Evolutionary conservation across 352 stramenopile species (phyloP).

Genomic region (Phytophthora fragariaefolia): DNA sequence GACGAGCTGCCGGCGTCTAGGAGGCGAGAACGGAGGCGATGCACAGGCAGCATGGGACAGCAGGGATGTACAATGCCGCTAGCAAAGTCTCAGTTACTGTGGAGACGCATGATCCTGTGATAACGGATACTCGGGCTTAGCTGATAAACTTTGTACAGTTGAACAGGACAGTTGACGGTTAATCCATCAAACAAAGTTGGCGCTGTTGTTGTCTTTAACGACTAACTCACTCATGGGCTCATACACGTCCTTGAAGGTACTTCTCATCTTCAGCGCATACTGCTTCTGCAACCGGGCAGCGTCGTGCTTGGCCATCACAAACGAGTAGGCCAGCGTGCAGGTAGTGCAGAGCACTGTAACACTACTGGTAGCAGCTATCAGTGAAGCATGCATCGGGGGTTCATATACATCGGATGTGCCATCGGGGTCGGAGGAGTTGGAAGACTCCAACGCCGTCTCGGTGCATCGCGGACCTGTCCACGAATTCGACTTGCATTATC

Average conservation of each 20-base stretch:
- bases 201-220: conserved; percentile 33
- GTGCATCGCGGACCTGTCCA: conserved; percentile 33
- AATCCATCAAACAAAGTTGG: conserved; percentile 38
- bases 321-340: conserved; percentile 27
- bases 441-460: conserved; percentile 13
- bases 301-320: conserved; percentile 14
- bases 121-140: no score
- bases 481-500: conserved; percentile 22
- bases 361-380: conserved; percentile 28
- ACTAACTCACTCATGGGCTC: conserved; percentile 26
- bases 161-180: no score
- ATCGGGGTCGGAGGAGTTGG: conserved; percentile 13
- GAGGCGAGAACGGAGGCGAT: conserved; percentile 17
- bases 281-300: conserved; percentile 8
- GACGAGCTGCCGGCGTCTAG: conserved; percentile 2
- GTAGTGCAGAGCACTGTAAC: conserved; percentile 38
- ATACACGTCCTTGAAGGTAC: conserved; percentile 9
- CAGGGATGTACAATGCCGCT: background rate
- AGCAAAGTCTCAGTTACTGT: background rate
- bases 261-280: conserved; percentile 5
- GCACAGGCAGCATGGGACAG: conserved; percentile 12
- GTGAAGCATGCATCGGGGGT: conserved; percentile 22
- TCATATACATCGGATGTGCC: conserved; percentile 19
- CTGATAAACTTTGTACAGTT: no score
- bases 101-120: background rate